Evolutionary conservation across 176 grass and related monocot species (phyloP).

Genomic region (Bothriochloa decipiens): DNA sequence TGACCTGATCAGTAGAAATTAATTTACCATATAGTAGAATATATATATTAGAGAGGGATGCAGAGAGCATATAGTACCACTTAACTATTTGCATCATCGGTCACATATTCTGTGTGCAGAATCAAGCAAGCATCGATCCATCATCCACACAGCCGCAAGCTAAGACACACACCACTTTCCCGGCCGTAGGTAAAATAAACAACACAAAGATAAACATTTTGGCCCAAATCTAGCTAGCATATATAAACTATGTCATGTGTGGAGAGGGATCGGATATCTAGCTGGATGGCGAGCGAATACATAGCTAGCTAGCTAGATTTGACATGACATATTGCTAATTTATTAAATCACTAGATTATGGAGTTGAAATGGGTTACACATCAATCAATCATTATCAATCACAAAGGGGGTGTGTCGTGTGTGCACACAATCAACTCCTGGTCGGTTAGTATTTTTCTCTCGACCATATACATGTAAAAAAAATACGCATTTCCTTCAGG

Average conservation of each 20-base stretch:
- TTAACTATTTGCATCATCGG: conserved; percentile 9
- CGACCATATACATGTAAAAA: conserved; percentile 1
- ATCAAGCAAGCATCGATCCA: conserved; percentile 40
- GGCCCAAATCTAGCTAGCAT: background rate
- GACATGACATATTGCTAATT: conserved; percentile 51
- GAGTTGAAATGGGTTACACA: conserved; percentile 47
- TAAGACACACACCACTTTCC: conserved; percentile 16
- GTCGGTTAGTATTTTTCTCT: conserved; percentile 58
- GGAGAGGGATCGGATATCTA: conserved; percentile 41
- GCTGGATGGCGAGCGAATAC: conserved; percentile 25
- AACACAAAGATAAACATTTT: conserved; percentile 21
- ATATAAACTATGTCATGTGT: conserved; percentile 11
- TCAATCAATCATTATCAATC: conserved; percentile 63
- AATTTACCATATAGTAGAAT: background rate
- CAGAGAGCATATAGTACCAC: background rate
- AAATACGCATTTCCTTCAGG: conserved; percentile 37
- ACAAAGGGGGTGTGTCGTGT: background rate
- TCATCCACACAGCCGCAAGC: conserved; percentile 8
- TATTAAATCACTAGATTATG: conserved; percentile 43
- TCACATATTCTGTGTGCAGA: conserved; percentile 35
- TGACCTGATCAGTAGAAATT: background rate
- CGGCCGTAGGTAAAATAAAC: conserved; percentile 31
- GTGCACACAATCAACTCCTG: conserved; percentile 41
- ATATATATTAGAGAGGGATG: background rate
- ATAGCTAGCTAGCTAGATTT: conserved; percentile 54